Percentiles rank a stretch among this genome's conserved stretches.
These are phyloP conservation scores for Rhizomucor pusillus DNA, from an alignment of 371 early-diverging fungal species.

Conservation along the genomic window DNA sequence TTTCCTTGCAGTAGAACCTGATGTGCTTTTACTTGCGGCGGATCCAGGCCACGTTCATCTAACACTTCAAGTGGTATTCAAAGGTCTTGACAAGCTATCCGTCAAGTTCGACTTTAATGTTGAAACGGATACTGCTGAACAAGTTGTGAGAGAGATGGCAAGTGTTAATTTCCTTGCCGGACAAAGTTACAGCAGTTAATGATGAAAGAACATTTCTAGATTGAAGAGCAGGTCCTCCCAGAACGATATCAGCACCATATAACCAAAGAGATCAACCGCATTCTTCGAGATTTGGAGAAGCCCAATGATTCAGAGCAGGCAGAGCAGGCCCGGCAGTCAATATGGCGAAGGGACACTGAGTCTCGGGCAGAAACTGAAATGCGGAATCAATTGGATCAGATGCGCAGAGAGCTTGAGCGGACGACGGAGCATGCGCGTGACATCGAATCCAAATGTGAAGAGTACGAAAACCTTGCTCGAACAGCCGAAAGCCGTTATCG, in stretches of 20 bases:
- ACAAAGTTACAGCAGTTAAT: no score
- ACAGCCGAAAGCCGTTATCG: constrained; percentile 33
- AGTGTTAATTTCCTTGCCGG: neutral
- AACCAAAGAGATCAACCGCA: constrained; percentile 84
- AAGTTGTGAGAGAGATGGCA: constrained; percentile 89
- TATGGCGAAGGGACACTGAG: constrained; percentile 51
- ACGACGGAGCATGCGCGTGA: constrained; percentile 28
- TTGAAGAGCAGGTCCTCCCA: constrained; percentile 79
- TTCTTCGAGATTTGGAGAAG: constrained; percentile 72
- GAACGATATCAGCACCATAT: constrained; percentile 77
- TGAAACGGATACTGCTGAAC: constrained; percentile 88
- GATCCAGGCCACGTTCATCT: constrained; percentile 69
- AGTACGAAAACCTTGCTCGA: constrained; percentile 23
- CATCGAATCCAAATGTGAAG: constrained; percentile 35
- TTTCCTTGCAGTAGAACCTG: constrained; percentile 72
- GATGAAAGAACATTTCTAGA: constrained; percentile 34
- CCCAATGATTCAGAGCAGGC: constrained; percentile 36
- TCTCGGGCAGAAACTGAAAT: constrained; percentile 42
- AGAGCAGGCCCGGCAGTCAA: constrained; percentile 38
- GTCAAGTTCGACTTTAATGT: constrained; percentile 91
- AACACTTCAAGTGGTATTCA: constrained; percentile 81
- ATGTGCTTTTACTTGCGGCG: constrained; percentile 65
- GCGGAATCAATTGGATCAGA: constrained; percentile 34
- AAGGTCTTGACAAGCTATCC: constrained; percentile 78
- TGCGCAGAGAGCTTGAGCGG: constrained; percentile 22